Evolutionary conservation across 306 rosid species (phyloP).

Genomic region (Rubus idaeus): DNA sequence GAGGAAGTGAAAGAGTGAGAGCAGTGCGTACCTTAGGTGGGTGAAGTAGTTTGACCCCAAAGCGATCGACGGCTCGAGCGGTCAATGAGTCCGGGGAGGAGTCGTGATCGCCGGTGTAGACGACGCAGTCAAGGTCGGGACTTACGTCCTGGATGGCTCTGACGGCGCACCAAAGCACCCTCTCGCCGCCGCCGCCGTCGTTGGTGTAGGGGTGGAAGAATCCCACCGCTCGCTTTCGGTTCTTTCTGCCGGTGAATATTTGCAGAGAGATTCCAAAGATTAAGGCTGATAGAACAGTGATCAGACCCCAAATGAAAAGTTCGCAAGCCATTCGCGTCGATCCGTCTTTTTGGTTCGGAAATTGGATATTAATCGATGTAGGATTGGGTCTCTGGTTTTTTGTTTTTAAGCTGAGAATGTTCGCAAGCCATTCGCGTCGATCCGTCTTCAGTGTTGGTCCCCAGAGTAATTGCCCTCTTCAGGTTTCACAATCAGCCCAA

Average conservation of each 20-base stretch:
- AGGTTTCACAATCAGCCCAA: too few relatives aligned
- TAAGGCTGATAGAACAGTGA: conserved; percentile 32
- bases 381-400: too few relatives aligned
- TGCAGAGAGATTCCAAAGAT: conserved; percentile 28
- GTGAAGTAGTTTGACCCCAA: conserved; percentile 62
- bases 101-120: conserved; percentile 92
- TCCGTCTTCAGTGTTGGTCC: too few relatives aligned
- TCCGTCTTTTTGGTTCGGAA: too few relatives aligned
- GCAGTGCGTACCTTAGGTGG: conserved; percentile 48
- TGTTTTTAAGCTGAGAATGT: too few relatives aligned
- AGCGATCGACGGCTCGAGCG: conserved; percentile 70
- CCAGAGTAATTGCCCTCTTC: too few relatives aligned
- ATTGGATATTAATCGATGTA: too few relatives aligned
- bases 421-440: too few relatives aligned
- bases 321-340: conserved; percentile 32
- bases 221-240: conserved; percentile 60
- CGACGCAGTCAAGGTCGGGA: conserved; percentile 55
- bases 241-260: conserved; percentile 37
- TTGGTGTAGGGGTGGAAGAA: conserved; percentile 97
- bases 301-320: conserved; percentile 31
- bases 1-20: not conserved
- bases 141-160: conserved; percentile 71
- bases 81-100: conserved; percentile 65
- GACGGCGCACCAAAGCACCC: conserved; percentile 91
- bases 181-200: conserved; percentile 91